Evolutionary conservation across 23 red algal species (phyloP).

Genomic region (Pyropia yezoensis): DNA sequence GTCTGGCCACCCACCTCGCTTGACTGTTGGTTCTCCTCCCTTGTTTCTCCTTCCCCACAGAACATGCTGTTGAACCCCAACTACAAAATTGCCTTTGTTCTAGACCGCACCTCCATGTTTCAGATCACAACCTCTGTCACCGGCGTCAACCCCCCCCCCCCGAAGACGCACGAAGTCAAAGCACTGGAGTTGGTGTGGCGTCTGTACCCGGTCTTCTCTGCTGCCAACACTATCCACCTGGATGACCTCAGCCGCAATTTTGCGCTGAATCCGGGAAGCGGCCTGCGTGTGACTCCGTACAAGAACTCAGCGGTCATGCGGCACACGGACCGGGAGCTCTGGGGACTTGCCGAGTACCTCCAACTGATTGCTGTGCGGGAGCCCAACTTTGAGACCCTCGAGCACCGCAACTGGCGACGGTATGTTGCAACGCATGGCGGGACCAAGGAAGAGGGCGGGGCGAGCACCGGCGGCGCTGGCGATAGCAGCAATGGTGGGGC

Average conservation of each 20-base stretch:
- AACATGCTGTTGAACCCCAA: conserved; percentile 51
- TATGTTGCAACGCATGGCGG: conserved; percentile 19
- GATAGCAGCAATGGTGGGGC: too few species aligned
- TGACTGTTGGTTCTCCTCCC: too few species aligned
- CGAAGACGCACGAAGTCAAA: conserved; percentile 54
- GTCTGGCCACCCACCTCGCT: too few species aligned
- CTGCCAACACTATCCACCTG: conserved; percentile 65
- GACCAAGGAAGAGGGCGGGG: too few species aligned
- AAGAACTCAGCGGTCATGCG: conserved; percentile 14
- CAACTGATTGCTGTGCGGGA: conserved; percentile 51
- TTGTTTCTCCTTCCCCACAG: too few species aligned
- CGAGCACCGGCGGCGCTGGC: too few species aligned
- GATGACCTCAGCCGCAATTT: conserved; percentile 82
- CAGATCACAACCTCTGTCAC: conserved; percentile 6
- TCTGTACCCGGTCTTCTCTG: conserved; percentile 37
- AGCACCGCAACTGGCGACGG: conserved; percentile 67
- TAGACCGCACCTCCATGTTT: conserved; percentile 77
- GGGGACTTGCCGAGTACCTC: conserved; percentile 43
- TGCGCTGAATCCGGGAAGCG: conserved; percentile 71
- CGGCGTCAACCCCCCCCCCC: background rate
- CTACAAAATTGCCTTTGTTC: conserved; percentile 71
- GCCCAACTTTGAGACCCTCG: conserved; percentile 55
- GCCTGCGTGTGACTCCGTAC: conserved; percentile 60
- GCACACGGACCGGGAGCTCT: conserved; percentile 61
- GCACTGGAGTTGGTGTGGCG: conserved; percentile 81